Evolutionary conservation across 148 eudicot species (phyloP).

Genomic region (Talinum fruticosum): DNA sequence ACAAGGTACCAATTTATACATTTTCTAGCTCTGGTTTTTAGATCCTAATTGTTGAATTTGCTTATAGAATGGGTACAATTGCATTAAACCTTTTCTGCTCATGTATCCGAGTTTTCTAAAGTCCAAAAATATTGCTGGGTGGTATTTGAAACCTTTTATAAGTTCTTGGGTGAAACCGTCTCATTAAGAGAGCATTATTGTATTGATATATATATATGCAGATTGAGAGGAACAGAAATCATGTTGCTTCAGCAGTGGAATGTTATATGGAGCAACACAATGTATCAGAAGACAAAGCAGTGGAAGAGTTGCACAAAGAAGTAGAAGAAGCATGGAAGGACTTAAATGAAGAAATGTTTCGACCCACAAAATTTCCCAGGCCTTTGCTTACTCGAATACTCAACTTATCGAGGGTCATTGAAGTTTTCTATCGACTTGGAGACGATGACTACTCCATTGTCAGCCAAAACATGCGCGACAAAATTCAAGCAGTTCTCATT

Average conservation of each 20-base stretch:
- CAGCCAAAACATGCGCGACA: background rate
- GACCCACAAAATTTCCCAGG: slow-evolving; percentile 22
- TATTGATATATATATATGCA: background rate
- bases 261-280: slow-evolving; percentile 35
- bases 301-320: slow-evolving; percentile 18
- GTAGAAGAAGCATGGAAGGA: slow-evolving; percentile 45
- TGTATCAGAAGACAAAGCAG: slow-evolving; percentile 28
- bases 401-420: slow-evolving; percentile 23
- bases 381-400: slow-evolving; percentile 18
- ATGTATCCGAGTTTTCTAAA: too few relatives aligned
- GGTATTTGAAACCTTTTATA: too few relatives aligned
- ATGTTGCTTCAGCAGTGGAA: slow-evolving; percentile 34
- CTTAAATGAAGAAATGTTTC: slow-evolving; percentile 28
- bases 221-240: slow-evolving; percentile 30
- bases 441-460: slow-evolving; percentile 19
- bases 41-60: too few relatives aligned
- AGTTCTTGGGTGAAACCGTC: too few relatives aligned
- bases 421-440: slow-evolving; percentile 21
- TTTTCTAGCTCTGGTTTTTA: too few relatives aligned
- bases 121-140: too few relatives aligned
- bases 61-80: too few relatives aligned
- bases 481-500: background rate
- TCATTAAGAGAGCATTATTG: too few relatives aligned
- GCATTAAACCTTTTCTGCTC: background rate
- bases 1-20: slow-evolving; percentile 19